These are phyloP conservation scores for Xylaria castorea DNA, from an alignment of 495 filamentous ascomycete genomes.

Conservation along the genomic window DNA sequence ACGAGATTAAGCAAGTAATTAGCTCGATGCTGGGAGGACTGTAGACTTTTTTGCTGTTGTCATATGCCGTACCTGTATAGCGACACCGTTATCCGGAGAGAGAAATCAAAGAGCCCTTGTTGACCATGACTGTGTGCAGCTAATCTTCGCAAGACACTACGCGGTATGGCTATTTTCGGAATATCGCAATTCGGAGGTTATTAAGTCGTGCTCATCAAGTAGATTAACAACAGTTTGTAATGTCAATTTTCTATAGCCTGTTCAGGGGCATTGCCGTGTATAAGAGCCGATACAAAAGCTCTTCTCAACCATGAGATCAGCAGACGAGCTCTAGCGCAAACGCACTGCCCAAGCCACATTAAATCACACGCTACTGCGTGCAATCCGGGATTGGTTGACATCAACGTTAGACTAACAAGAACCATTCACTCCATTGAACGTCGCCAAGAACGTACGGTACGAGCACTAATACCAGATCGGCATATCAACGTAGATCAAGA, in stretches of 20 bases:
- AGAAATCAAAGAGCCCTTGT: neutral
- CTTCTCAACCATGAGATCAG: neutral
- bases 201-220: neutral
- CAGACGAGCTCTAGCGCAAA: neutral
- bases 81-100: neutral
- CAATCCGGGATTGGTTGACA: constrained; percentile 8
- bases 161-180: neutral
- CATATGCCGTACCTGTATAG: neutral
- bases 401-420: neutral
- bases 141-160: neutral
- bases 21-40: neutral
- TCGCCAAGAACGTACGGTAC: neutral
- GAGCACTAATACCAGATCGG: constrained; percentile 5
- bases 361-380: neutral
- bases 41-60: neutral
- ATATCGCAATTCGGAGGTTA: neutral
- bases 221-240: neutral
- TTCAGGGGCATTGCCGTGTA: neutral
- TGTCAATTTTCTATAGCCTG: neutral
- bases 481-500: neutral
- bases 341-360: neutral
- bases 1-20: neutral
- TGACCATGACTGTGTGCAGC: neutral
- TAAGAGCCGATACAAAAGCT: neutral
- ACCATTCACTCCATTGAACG: neutral